Percentiles rank a stretch among this genome's conserved stretches.
Evolutionary conservation across 2,329 filamentous ascomycete species (phyloP).

Genomic region (Dactylonectria macrodidyma): DNA sequence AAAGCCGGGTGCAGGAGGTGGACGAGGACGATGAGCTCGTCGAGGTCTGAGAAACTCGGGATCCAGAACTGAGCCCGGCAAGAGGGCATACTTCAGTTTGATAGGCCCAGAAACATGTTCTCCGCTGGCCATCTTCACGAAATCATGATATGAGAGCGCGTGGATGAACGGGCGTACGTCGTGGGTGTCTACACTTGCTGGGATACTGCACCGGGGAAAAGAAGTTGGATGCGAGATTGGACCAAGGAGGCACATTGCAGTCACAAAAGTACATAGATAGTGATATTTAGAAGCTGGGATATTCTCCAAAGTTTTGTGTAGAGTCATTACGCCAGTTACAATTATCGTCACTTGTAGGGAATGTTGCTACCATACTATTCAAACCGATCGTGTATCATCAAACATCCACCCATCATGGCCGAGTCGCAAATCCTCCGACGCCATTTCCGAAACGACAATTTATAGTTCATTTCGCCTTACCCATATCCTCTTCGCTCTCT

Average conservation of each 20-base stretch:
- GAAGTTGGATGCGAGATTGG: background rate
- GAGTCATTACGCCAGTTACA: constrained; percentile 25
- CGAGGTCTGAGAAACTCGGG: constrained; percentile 60
- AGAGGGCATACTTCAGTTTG: background rate
- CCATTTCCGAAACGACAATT: constrained; percentile 30
- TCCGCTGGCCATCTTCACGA: background rate
- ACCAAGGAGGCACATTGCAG: background rate
- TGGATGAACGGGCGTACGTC: background rate
- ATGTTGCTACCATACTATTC: constrained; percentile 10
- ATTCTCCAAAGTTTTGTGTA: constrained; percentile 8
- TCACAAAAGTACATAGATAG: constrained; percentile 18
- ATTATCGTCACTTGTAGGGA: constrained; percentile 15
- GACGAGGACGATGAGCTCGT: constrained; percentile 70
- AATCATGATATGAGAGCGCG: background rate
- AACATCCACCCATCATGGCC: constrained; percentile 13
- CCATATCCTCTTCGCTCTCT: constrained; percentile 60
- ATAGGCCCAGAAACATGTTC: background rate
- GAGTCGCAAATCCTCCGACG: constrained; percentile 35
- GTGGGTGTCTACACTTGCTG: background rate
- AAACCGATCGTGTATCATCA: constrained; percentile 15
- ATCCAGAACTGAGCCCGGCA: too few species aligned
- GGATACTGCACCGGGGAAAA: background rate
- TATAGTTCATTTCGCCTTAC: constrained; percentile 35
- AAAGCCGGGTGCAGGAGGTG: constrained; percentile 59
- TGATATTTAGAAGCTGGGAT: background rate